Evolutionary conservation across 139 green algal genomes (phyloP), one percentile per base, ranked within the genome.

Genomic region (Chlorella sp.): DNA sequence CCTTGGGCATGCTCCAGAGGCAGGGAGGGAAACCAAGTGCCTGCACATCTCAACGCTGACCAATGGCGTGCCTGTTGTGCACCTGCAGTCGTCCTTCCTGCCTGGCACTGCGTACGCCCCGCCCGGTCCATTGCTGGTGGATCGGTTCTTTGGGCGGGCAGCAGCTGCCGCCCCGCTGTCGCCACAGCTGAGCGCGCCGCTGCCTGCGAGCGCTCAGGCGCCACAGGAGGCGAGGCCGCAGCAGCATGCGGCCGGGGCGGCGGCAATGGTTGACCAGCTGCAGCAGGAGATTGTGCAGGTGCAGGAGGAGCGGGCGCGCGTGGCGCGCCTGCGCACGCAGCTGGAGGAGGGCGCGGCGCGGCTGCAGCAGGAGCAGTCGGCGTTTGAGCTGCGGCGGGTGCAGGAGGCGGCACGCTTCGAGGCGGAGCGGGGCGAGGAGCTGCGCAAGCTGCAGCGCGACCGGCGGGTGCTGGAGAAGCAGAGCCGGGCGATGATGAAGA

Each of bases 401-500:
- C 42, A 67, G 42, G 60, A 61, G 33, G 38, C 43, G 8, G 53
- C 40, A 0, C 43, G 60, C 11, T 65, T 79, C 50, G 89, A 91
- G 51, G 76, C 87, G 1, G 77, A 85, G 81, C 75, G 80, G 15
- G 67, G 69, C 5, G 85, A 85, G 50, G 85, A 92, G 82, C 70
- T 66, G 53, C 77, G 72, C 11, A 74, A 76, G 35, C 85, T 96
- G 50, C 73, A 85, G 61, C 80, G 87, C 2, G 91, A 96, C 55
- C 71, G 84, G 21, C 76, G 85, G 0, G 86, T 93, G 51, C 84
- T 97, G 53, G 90, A 95, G 75, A 91, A 95, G 86, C 90, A 91
- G 83, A 81, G 73, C 69, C 66, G 79, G 0, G 85, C 83, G 14
- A 60, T 94, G 68, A 53, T 89, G 11, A 88, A 91, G 77, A 76